Evolutionary conservation across 176 grass and related monocot genomes (phyloP).

Genomic region (Rhynchospora breviuscula): DNA sequence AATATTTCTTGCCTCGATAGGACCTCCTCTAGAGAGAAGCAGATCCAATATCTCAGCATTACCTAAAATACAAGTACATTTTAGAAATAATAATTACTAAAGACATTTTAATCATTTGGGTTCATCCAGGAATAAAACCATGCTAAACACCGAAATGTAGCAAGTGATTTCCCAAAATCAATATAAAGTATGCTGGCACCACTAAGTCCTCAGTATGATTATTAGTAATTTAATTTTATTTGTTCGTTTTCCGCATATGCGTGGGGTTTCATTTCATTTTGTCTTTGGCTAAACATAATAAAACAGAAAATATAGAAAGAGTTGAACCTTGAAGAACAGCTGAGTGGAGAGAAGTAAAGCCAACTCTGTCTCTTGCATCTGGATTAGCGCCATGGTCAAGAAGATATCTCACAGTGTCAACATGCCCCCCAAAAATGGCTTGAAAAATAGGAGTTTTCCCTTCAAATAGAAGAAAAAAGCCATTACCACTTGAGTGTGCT

Average conservation of each 20-base stretch:
- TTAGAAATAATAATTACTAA: background rate
- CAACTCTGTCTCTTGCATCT: background rate
- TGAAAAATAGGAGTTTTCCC: constrained; percentile 39
- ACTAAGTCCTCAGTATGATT: background rate
- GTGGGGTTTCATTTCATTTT: too few species aligned
- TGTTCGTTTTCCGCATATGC: too few species aligned
- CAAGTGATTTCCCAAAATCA: background rate
- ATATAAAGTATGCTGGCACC: background rate
- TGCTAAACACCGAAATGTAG: background rate
- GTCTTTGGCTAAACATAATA: too few species aligned
- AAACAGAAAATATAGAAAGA: background rate
- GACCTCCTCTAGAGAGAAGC: constrained; percentile 4
- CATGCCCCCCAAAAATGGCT: background rate
- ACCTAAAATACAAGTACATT: background rate
- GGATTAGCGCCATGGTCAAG: constrained; percentile 39
- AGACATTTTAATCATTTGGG: background rate
- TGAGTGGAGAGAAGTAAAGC: constrained; percentile 40
- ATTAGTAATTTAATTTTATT: too few species aligned
- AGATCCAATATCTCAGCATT: background rate
- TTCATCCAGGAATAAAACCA: background rate
- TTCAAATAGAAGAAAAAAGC: background rate
- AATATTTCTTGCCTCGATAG: background rate
- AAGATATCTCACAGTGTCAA: constrained; percentile 27
- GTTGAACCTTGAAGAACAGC: constrained; percentile 32
- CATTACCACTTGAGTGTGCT: too few species aligned